These are phyloP conservation scores for Puccinia coronata DNA, from an alignment of 1,284 basidiomycete species.

Conservation along the genomic window DNA sequence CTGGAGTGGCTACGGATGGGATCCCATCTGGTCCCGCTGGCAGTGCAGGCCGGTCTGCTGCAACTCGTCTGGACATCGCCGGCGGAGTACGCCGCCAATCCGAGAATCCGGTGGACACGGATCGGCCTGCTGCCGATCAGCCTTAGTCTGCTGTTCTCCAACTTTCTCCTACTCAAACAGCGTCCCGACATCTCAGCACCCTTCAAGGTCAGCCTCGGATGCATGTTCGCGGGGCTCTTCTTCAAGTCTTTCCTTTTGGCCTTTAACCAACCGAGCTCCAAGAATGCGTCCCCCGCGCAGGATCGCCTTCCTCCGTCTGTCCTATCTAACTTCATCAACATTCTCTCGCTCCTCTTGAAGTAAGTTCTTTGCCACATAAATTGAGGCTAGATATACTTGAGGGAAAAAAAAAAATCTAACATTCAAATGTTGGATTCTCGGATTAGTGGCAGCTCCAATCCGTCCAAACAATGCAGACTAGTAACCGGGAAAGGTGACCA, in stretches of 20 bases:
- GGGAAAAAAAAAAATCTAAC: no score
- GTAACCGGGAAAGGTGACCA: not conserved
- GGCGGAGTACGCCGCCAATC: not conserved
- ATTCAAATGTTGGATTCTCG: no score
- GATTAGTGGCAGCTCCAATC: not conserved
- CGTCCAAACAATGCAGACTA: not conserved
- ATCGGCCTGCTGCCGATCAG: not conserved
- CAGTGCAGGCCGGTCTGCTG: not conserved
- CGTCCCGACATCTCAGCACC: not conserved
- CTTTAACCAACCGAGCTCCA: not conserved
- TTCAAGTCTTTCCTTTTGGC: not conserved
- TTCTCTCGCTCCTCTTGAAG: not conserved
- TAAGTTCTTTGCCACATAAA: not conserved
- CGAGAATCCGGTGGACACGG: not conserved
- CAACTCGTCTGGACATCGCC: not conserved
- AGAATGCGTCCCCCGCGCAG: not conserved
- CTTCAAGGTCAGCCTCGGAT: not conserved
- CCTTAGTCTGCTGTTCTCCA: not conserved
- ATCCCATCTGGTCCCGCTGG: not conserved
- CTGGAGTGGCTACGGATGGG: not conserved
- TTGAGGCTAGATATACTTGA: no score
- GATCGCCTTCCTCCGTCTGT: not conserved
- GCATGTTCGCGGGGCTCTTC: not conserved
- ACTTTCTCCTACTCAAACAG: not conserved
- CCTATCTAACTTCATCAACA: not conserved